Conservation (phyloP, 192 early-diverging fungal genomes). For the Chytriomyces confervae region DNA sequence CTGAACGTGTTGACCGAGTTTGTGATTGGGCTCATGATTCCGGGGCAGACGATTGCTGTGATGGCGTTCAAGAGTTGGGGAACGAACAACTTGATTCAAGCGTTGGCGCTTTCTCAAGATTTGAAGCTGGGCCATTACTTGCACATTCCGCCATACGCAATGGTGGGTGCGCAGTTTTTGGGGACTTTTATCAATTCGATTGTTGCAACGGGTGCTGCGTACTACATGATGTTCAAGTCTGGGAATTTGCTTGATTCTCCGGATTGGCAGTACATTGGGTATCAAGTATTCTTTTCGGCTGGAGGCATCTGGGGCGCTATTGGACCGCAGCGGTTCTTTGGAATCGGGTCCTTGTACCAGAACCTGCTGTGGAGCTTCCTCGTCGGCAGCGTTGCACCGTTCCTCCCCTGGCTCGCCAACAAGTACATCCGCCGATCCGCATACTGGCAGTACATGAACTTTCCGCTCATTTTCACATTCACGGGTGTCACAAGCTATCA, state of each 20-base stretch:
- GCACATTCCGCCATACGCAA: conserved; percentile 61
- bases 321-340: conserved; percentile 67
- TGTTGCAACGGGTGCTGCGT: conserved; percentile 4
- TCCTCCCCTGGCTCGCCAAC: conserved; percentile 44
- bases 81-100: conserved; percentile 79
- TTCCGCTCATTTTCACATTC: conserved; percentile 31
- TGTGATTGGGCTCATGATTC: conserved; percentile 62
- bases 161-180: conserved; percentile 65
- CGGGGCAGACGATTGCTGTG: conserved; percentile 68
- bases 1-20: conserved; percentile 68
- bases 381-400: conserved; percentile 37
- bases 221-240: conserved; percentile 10
- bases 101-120: conserved; percentile 70
- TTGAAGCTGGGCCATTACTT: conserved; percentile 81
- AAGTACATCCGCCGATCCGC: conserved; percentile 5
- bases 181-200: conserved; percentile 41
- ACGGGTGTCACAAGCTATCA: background rate
- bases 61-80: conserved; percentile 79
- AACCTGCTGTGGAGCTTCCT: conserved; percentile 32
- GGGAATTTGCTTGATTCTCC: conserved; percentile 5
- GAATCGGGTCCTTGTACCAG: conserved; percentile 35
- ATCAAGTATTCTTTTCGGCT: conserved; percentile 30
- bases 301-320: conserved; percentile 59
- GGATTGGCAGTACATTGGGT: conserved; percentile 23
- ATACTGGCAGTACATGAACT: conserved; percentile 40